Percentiles rank a stretch among this genome's conserved stretches.
Evolutionary conservation across 805 yeast species (phyloP).

Genomic region (Saccharomycopsis oosterbeekiorum): DNA sequence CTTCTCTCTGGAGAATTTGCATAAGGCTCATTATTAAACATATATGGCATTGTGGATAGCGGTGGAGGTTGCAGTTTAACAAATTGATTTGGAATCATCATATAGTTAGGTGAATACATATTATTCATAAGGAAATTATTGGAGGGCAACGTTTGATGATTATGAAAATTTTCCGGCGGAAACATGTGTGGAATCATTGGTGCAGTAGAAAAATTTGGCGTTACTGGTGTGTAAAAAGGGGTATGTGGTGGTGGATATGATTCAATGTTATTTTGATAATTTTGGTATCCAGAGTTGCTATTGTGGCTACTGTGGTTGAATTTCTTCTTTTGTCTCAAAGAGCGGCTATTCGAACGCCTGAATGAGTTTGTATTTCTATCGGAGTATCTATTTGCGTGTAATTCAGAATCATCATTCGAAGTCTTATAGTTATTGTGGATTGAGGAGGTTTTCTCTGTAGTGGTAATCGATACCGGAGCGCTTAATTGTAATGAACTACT

Average conservation of each 20-base stretch:
- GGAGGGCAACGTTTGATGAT: neutral
- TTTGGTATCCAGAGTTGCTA: neutral
- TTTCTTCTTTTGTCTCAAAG: neutral
- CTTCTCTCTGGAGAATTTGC: neutral
- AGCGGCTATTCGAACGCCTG: neutral
- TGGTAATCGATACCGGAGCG: neutral
- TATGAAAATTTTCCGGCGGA: neutral
- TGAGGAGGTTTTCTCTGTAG: neutral
- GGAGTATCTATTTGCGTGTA: neutral
- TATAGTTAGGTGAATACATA: neutral
- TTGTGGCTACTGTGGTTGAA: neutral
- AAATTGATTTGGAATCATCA: constrained; percentile 1
- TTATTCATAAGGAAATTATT: neutral
- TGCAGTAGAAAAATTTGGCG: neutral
- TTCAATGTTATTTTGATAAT: neutral
- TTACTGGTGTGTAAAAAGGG: neutral
- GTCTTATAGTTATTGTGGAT: neutral
- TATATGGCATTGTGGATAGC: neutral
- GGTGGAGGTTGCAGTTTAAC: neutral
- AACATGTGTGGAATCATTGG: neutral
- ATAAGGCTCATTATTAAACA: neutral
- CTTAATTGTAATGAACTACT: neutral
- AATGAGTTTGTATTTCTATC: neutral
- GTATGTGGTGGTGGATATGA: neutral
- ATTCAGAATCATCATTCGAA: neutral